Conservation (phyloP, 1,139 yeast genomes). For the Geotrichum aggregatum region DNA sequence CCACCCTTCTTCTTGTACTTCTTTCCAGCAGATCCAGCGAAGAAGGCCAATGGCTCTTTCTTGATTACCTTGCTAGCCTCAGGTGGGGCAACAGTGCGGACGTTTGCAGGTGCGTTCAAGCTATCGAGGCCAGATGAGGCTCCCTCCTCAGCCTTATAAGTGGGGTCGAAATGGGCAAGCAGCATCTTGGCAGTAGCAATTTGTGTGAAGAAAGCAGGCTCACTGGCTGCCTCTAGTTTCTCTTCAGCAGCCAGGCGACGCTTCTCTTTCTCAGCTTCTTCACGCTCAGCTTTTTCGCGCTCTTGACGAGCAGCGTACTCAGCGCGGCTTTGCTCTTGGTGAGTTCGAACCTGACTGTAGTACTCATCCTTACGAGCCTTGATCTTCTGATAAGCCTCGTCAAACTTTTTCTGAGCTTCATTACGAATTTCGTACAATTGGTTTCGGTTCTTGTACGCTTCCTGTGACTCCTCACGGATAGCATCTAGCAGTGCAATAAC, state of each 20-base stretch:
- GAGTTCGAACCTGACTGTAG: constrained; percentile 35
- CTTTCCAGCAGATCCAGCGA: constrained; percentile 53
- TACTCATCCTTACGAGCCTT: constrained; percentile 48
- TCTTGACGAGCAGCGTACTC: constrained; percentile 56
- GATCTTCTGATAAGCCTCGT: constrained; percentile 57
- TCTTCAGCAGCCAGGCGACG: constrained; percentile 46
- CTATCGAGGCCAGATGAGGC: constrained; percentile 21
- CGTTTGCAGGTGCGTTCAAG: constrained; percentile 34
- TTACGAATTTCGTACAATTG: constrained; percentile 62
- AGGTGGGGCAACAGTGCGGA: constrained; percentile 51
- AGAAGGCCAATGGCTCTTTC: constrained; percentile 51
- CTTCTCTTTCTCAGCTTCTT: constrained; percentile 38
- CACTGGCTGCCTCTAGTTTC: constrained; percentile 66
- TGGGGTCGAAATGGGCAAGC: constrained; percentile 71
- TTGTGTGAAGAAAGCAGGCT: constrained; percentile 81
- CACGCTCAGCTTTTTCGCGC: constrained; percentile 54
- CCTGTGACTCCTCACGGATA: constrained; percentile 57
- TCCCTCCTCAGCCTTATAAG: constrained; percentile 51
- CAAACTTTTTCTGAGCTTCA: constrained; percentile 64
- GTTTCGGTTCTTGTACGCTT: constrained; percentile 63
- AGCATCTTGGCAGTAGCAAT: constrained; percentile 69
- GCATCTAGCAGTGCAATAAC: constrained; percentile 60
- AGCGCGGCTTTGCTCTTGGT: constrained; percentile 39
- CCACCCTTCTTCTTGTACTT: constrained; percentile 47
- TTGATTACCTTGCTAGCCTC: constrained; percentile 63